Conservation (phyloP, 768 basidiomycete genomes). For the Tulasnella sp. region DNA sequence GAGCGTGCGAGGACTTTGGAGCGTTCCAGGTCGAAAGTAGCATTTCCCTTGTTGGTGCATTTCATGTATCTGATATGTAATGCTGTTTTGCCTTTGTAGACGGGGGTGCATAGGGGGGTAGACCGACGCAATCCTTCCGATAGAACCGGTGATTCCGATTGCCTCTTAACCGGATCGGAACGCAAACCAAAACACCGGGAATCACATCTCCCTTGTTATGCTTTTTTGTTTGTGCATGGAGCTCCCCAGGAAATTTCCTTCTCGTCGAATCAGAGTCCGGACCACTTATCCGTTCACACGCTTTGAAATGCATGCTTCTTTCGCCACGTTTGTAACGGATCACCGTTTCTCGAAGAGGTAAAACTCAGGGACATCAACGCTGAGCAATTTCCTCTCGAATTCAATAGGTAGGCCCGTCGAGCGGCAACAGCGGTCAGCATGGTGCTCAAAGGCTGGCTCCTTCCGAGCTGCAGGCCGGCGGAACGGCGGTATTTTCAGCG, state of each 20-base stretch:
- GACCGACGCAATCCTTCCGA: not conserved
- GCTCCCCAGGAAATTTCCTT: not conserved
- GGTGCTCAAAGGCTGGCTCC: not conserved
- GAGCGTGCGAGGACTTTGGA: not conserved
- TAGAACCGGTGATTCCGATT: constrained; percentile 10
- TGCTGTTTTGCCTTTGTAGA: not conserved
- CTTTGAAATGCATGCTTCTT: not conserved
- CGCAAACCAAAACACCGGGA: not conserved
- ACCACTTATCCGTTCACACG: constrained; percentile 1
- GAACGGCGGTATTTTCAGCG: constrained; percentile 11
- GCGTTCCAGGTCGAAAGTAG: not conserved
- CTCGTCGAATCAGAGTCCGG: constrained; percentile 1
- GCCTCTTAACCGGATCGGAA: constrained; percentile 7
- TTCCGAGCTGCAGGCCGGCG: not conserved
- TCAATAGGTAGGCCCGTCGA: not conserved
- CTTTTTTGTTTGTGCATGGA: constrained; percentile 4
- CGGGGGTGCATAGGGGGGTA: not conserved
- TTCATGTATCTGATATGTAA: constrained; percentile 1
- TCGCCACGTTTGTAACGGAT: constrained; percentile 2
- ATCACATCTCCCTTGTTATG: not conserved
- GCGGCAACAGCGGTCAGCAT: not conserved
- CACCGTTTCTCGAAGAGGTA: constrained; percentile 1
- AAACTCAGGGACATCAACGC: not conserved
- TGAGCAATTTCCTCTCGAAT: constrained; percentile 3
- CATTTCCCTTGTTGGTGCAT: not conserved